These are phyloP conservation scores for Ilyonectria sp. DNA, from an alignment of 2,329 filamentous ascomycete species.

Conservation along the genomic window DNA sequence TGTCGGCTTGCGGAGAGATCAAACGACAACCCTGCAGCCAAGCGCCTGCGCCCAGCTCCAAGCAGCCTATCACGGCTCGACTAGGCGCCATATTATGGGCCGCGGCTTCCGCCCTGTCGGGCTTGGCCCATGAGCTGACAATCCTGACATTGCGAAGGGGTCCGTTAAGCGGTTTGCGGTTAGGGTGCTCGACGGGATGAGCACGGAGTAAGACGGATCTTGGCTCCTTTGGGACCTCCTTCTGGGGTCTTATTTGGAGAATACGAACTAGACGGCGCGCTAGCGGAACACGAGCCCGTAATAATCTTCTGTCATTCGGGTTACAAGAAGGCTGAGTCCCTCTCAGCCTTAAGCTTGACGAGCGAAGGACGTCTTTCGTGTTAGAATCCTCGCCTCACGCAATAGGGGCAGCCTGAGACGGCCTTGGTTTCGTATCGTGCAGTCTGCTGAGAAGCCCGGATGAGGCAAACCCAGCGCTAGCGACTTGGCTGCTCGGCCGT, in stretches of 20 bases:
- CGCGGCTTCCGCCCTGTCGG: too few species aligned
- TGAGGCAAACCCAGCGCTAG: constrained; percentile 1
- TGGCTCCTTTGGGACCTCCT: neutral
- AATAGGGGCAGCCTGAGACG: neutral
- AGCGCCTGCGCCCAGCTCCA: too few species aligned
- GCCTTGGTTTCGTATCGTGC: neutral
- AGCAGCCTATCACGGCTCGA: too few species aligned
- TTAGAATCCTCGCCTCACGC: neutral
- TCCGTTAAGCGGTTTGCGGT: constrained; percentile 1
- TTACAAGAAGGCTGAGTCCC: constrained; percentile 8
- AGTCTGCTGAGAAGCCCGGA: neutral
- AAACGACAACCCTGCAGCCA: too few species aligned
- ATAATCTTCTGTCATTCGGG: neutral
- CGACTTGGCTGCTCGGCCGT: neutral
- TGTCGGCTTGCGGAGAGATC: too few species aligned
- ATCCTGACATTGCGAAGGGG: constrained; percentile 8
- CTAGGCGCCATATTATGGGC: too few species aligned
- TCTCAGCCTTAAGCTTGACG: neutral
- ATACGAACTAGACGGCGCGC: constrained; percentile 1
- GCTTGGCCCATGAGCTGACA: neutral
- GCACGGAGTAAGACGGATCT: constrained; percentile 7
- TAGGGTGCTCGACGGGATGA: constrained; percentile 3
- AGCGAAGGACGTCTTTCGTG: neutral
- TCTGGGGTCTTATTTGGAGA: neutral
- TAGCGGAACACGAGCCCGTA: constrained; percentile 16